phyloP scores from a whole-genome alignment of 2,329 filamentous ascomycete genomes.

The Fusarium nodosum region DNA sequence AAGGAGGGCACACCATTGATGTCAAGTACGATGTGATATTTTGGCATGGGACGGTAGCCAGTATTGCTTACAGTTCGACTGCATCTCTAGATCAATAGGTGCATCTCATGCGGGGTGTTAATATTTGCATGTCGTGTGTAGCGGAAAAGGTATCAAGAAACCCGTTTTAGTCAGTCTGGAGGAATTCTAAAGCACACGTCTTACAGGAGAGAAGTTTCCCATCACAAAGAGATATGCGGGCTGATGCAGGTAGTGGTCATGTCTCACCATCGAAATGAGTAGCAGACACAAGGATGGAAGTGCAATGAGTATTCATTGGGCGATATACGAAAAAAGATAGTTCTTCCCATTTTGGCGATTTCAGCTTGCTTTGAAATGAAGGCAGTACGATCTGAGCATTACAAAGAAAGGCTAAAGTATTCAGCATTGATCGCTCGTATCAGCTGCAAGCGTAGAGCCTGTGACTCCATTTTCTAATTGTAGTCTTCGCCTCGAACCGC shows the following conservation, averaged over 20 bases:
- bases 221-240: not conserved
- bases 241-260: not conserved
- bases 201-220: accelerated
- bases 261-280: not conserved
- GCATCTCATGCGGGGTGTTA: no score
- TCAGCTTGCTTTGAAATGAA: not conserved
- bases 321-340: not conserved
- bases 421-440: accelerated
- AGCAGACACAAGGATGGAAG: not conserved
- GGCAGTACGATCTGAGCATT: accelerated
- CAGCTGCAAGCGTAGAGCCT: accelerated
- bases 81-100: no score
- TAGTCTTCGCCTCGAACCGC: no score
- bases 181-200: not conserved
- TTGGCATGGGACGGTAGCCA: accelerated
- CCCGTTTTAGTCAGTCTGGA: not conserved
- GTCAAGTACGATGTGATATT: no score
- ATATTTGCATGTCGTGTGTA: no score
- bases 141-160: no score
- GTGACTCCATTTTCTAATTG: not conserved
- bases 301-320: not conserved
- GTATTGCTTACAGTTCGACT: not conserved
- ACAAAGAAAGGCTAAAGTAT: not conserved
- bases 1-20: not conserved
- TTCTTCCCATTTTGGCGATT: not conserved